Conservation (phyloP, 257 asterid species). For the Nicotiana tomentosiformis region DNA sequence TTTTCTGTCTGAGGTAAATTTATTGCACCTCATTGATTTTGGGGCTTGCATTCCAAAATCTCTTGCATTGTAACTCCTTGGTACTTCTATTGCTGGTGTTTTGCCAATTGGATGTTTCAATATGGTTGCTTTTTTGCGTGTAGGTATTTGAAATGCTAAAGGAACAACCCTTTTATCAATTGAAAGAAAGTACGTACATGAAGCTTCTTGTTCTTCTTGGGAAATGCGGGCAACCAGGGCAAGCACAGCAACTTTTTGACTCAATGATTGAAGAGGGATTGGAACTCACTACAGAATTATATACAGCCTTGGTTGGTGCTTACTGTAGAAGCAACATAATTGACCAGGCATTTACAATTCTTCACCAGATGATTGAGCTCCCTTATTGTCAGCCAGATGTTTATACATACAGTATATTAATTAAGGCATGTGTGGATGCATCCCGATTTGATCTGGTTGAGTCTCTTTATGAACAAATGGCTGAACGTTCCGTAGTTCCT, state of each 20-base stretch:
- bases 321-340: constrained; percentile 70
- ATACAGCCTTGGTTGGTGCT: constrained; percentile 75
- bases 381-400: constrained; percentile 95
- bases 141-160: constrained; percentile 88
- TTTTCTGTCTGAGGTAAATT: background rate
- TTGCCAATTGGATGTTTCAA: background rate
- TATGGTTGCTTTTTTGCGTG: background rate
- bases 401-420: constrained; percentile 68
- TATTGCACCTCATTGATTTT: background rate
- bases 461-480: constrained; percentile 67
- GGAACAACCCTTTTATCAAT: constrained; percentile 78
- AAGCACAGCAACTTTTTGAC: constrained; percentile 70
- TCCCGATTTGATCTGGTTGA: constrained; percentile 68
- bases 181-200: constrained; percentile 88
- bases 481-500: constrained; percentile 56
- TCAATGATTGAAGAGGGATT: constrained; percentile 72
- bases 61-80: background rate
- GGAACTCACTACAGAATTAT: constrained; percentile 70
- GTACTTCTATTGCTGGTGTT: background rate
- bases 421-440: constrained; percentile 82
- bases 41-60: background rate
- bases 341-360: constrained; percentile 64
- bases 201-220: constrained; percentile 89
- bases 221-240: constrained; percentile 73
- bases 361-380: constrained; percentile 53